phyloP scores from a whole-genome alignment of 345 rosid genomes.

The Microcos paniculata region DNA sequence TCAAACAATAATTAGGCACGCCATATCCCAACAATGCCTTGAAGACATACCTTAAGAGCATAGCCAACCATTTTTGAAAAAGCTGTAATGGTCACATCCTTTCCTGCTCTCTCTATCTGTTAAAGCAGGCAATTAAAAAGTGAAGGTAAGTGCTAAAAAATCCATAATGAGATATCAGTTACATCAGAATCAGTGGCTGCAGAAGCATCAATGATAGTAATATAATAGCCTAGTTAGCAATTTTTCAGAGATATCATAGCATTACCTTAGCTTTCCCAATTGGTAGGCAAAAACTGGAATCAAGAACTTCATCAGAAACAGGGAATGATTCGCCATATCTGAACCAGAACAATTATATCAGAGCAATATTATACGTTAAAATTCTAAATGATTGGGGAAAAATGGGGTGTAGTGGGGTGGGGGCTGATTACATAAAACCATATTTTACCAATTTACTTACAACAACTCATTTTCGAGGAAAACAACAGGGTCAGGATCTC shows the following conservation, averaged over 20 bases:
- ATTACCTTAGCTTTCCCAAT: conserved; percentile 79
- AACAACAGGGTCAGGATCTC: conserved; percentile 79
- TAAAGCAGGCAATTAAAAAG: conserved; percentile 10
- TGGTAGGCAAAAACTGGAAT: conserved; percentile 73
- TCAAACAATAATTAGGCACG: neutral
- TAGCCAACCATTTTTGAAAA: conserved; percentile 71
- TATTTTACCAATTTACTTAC: conserved; percentile 36
- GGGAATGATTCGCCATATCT: conserved; percentile 79
- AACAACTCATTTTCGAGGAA: conserved; percentile 75
- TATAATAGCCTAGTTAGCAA: neutral
- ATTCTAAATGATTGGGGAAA: neutral
- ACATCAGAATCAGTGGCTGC: neutral
- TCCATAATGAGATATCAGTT: neutral
- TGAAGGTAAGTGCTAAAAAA: neutral
- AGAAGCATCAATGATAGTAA: neutral
- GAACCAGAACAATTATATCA: conserved; percentile 22
- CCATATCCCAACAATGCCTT: neutral
- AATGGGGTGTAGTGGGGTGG: neutral
- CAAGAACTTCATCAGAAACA: conserved; percentile 64
- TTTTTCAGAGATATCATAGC: neutral
- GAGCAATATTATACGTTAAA: neutral
- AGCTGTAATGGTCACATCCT: conserved; percentile 71
- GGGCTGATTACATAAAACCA: neutral
- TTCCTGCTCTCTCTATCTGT: conserved; percentile 76
- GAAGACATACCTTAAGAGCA: conserved; percentile 54